A percentile compares a stretch with the other conserved stretches of the same genome.
phyloP scores from a whole-genome alignment of 495 filamentous ascomycete genomes.

The Sabuloglossum arenarium region DNA sequence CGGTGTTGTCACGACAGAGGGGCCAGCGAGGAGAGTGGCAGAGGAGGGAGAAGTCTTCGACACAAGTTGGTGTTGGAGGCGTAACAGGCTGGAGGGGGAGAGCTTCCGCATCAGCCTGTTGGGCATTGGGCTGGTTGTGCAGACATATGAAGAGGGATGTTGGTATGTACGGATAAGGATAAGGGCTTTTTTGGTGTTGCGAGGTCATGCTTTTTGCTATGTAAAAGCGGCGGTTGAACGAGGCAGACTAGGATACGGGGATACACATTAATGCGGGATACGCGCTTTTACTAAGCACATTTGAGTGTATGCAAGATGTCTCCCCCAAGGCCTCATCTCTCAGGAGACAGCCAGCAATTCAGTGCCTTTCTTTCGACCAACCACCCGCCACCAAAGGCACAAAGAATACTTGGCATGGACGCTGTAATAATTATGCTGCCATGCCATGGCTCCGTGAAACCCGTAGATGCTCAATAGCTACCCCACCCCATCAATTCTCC shows the following conservation, averaged over 20 bases:
- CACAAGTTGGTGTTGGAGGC: slow-evolving; percentile 1
- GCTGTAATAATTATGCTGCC: too few relatives aligned
- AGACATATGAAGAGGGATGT: slow-evolving; percentile 3
- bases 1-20: neutral
- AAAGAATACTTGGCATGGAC: neutral
- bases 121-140: neutral
- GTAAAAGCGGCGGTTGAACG: neutral
- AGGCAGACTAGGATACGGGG: too few relatives aligned
- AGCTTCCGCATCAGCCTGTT: slow-evolving; percentile 7
- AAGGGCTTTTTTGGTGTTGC: too few relatives aligned
- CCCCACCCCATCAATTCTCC: neutral
- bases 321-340: too few relatives aligned
- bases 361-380: too few relatives aligned
- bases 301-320: too few relatives aligned
- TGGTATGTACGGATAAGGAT: too few relatives aligned
- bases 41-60: neutral
- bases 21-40: neutral
- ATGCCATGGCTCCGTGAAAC: neutral
- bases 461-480: neutral
- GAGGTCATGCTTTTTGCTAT: too few relatives aligned
- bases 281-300: too few relatives aligned
- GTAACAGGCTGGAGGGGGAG: slow-evolving; percentile 3
- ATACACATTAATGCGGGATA: too few relatives aligned
- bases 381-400: neutral
- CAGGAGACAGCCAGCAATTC: too few relatives aligned